Evolutionary conservation across 208 protist genomes (phyloP), one percentile per base, ranked within the genome.

Genomic region (Naegleria gruberi): DNA sequence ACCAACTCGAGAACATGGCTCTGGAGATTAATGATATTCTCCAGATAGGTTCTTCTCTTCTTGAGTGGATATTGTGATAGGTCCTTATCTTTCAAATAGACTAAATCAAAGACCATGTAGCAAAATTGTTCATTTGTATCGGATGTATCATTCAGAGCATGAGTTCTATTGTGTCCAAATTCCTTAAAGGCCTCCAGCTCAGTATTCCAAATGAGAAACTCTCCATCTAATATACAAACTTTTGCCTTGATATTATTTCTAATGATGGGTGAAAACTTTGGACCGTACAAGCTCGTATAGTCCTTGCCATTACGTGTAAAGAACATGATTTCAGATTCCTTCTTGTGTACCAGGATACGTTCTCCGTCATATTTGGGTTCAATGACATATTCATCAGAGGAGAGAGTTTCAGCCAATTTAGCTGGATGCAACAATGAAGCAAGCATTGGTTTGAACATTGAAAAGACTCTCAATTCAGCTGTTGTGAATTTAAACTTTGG

Each of bases 331-430:
- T 65, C 74, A 0, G 46, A 44, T 87, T 93, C 91, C 34, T 42
- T 34, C 40, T 81, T 82, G 92, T 96, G 94, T 5, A 95, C 55
- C 91, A 94, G 91, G 12, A 95, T 93, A 19, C 94, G 92, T 90
- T 95, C 94, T 1, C 94, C 94, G 74, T 96, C 94, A 92, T 94
- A 96, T 93, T 96, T 96, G 34, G 92, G 92, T 90, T 96, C 94
- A 43, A 95, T 77, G 0, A 94, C 37, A 37, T 94, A 42, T 8
- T 90, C 87, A 19, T 91, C 90, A 34, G 19, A 42, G 19, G n/a
- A 47, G 15, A 95, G 87, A n/a, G 94, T 73, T n/a, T 89, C 42
- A 40, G 91, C 74, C 34, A 95, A 89, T 91, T 94, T 93, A 74
- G 90, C 90, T 37, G 44, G 47, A 30, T 90, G 88, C 15, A 94